Conservation (phyloP, 2,329 filamentous ascomycete species). For the Paecilomyces fulvus region DNA sequence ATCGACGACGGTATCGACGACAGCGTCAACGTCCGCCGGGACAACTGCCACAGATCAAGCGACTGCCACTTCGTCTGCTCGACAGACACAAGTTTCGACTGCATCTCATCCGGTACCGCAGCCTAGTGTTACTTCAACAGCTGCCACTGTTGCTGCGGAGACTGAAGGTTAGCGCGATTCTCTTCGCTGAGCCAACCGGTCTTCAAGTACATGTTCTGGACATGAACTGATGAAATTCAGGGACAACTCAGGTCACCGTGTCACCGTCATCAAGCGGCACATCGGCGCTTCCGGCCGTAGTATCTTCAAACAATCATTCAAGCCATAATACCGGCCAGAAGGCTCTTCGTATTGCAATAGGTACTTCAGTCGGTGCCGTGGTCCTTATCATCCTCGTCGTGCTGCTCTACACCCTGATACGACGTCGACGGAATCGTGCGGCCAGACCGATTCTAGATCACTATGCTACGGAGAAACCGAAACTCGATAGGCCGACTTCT, state of each 20-base stretch:
- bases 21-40: neutral
- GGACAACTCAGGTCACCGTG: neutral
- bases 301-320: neutral
- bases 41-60: neutral
- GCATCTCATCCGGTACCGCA: neutral
- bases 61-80: neutral
- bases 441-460: slow-evolving; percentile 1
- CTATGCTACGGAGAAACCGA: neutral
- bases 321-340: neutral
- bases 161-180: neutral
- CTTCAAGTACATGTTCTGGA: neutral
- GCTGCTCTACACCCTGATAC: slow-evolving; percentile 14
- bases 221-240: neutral
- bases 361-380: slow-evolving; percentile 19
- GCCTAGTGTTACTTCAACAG: neutral
- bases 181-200: neutral
- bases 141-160: neutral
- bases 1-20: slow-evolving; percentile 3
- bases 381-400: slow-evolving; percentile 15
- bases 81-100: neutral
- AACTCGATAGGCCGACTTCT: neutral
- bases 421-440: slow-evolving; percentile 14
- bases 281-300: neutral
- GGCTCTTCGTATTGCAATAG: slow-evolving; percentile 18
- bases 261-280: neutral